phyloP scores from a whole-genome alignment of 2,329 filamentous ascomycete species.

The Chrysosporium keratinophilum region DNA sequence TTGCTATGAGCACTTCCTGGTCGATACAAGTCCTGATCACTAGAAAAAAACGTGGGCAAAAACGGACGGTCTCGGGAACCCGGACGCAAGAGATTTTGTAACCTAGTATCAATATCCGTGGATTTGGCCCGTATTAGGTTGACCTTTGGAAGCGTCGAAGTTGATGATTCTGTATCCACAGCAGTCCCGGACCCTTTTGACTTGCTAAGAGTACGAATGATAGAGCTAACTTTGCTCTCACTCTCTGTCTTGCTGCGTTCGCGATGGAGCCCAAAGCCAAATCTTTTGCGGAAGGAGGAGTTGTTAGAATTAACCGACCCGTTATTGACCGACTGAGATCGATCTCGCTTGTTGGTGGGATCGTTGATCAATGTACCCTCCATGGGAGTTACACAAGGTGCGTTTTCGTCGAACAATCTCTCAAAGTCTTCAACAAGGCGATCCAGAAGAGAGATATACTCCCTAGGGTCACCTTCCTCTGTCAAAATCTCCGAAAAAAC shows the following conservation, averaged over 20 bases:
- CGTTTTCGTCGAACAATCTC: conserved; percentile 64
- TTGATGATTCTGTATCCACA: conserved; percentile 45
- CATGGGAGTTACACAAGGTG: conserved; percentile 36
- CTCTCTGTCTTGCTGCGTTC: conserved; percentile 67
- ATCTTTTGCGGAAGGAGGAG: conserved; percentile 73
- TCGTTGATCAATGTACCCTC: conserved; percentile 42
- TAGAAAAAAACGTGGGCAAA: conserved; percentile 39
- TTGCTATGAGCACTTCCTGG: conserved; percentile 41
- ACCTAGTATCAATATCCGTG: conserved; percentile 55
- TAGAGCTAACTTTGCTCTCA: conserved; percentile 59
- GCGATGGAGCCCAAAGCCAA: conserved; percentile 68
- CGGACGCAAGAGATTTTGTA: conserved; percentile 42
- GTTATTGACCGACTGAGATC: conserved; percentile 51
- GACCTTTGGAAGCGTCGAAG: conserved; percentile 55
- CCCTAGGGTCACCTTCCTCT: conserved; percentile 61
- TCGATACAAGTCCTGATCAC: conserved; percentile 38
- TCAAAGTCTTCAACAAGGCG: conserved; percentile 83
- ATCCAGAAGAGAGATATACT: conserved; percentile 82
- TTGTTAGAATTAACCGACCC: conserved; percentile 76
- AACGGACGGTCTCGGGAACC: conserved; percentile 46
- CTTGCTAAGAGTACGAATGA: conserved; percentile 85
- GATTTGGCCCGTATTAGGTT: conserved; percentile 63
- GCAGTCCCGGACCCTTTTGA: conserved; percentile 45
- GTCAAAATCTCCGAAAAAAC: conserved; percentile 83
- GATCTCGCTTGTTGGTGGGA: conserved; percentile 49